phyloP scores from a whole-genome alignment of 352 stramenopile genomes.

The Pythium oligandrum region DNA sequence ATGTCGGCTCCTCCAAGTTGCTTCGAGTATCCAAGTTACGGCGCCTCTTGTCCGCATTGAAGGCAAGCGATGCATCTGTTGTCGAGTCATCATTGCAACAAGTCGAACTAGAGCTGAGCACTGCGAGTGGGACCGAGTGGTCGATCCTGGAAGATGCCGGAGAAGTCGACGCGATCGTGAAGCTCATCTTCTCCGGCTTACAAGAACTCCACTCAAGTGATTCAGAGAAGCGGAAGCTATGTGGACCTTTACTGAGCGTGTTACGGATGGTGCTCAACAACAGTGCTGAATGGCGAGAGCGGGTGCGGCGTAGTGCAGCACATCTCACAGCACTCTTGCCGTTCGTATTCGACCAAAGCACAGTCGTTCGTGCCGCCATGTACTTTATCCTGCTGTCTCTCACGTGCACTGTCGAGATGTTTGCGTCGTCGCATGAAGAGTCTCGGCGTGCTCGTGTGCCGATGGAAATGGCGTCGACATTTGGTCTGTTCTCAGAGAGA shows the following conservation, averaged over 20 bases:
- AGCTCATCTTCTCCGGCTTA: constrained; percentile 8
- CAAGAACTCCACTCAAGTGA: too few species aligned
- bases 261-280: constrained; percentile 39
- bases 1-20: background rate
- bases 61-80: background rate
- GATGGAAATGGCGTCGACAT: background rate
- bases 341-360: constrained; percentile 34
- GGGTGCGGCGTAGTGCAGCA: constrained; percentile 13
- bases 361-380: constrained; percentile 41
- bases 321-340: constrained; percentile 21
- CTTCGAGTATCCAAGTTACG: background rate
- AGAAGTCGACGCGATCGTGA: constrained; percentile 26
- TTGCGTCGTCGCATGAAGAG: background rate
- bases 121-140: constrained; percentile 15
- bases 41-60: background rate
- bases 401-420: constrained; percentile 37
- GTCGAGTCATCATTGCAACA: constrained; percentile 9
- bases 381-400: constrained; percentile 60
- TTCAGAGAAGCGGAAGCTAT: background rate
- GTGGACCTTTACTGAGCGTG: background rate
- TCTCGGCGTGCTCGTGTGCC: background rate
- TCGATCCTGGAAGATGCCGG: constrained; percentile 32
- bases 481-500: constrained; percentile 10
- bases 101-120: constrained; percentile 7
- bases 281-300: constrained; percentile 26